Conservation (phyloP, 768 basidiomycete species). For the Agaricus sinodeliciosus region DNA sequence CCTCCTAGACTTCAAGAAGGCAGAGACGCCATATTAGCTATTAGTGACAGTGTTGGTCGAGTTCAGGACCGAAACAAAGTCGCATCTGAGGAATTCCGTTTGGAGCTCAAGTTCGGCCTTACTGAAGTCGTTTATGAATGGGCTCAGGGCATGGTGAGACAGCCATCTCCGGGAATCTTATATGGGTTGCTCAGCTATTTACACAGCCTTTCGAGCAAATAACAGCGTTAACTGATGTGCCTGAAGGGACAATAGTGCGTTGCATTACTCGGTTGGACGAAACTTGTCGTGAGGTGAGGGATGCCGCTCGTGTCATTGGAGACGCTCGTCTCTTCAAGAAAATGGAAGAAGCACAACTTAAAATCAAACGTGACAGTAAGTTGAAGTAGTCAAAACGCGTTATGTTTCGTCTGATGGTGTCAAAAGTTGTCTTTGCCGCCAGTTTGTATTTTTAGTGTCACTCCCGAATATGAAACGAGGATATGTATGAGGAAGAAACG, state of each 20-base stretch:
- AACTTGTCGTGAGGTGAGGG: constrained; percentile 93
- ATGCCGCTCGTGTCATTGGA: constrained; percentile 95
- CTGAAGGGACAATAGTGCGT: constrained; percentile 95
- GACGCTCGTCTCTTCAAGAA: constrained; percentile 95
- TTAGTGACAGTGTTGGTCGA: constrained; percentile 71
- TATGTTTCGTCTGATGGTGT: constrained; percentile 4
- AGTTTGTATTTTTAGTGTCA: constrained; percentile 70
- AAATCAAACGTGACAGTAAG: constrained; percentile 95
- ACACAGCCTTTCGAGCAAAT: constrained; percentile 92
- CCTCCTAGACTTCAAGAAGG: constrained; percentile 78
- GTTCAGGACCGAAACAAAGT: constrained; percentile 83
- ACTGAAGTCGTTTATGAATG: constrained; percentile 98
- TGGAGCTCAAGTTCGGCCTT: constrained; percentile 82
- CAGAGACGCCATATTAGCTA: constrained; percentile 65
- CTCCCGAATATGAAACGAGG: no score
- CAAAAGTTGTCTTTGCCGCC: constrained; percentile 76
- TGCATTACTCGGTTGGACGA: constrained; percentile 95
- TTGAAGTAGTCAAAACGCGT: constrained; percentile 12
- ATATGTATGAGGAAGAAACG: no score
- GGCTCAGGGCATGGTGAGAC: constrained; percentile 93
- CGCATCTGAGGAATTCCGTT: constrained; percentile 68
- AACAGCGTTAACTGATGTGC: constrained; percentile 84
- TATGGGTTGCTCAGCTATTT: neutral
- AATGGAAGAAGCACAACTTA: constrained; percentile 92
- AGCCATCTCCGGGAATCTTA: neutral